Evolutionary conservation across 2,329 filamentous ascomycete species (phyloP).

Genomic region (Aspergillus sp.): DNA sequence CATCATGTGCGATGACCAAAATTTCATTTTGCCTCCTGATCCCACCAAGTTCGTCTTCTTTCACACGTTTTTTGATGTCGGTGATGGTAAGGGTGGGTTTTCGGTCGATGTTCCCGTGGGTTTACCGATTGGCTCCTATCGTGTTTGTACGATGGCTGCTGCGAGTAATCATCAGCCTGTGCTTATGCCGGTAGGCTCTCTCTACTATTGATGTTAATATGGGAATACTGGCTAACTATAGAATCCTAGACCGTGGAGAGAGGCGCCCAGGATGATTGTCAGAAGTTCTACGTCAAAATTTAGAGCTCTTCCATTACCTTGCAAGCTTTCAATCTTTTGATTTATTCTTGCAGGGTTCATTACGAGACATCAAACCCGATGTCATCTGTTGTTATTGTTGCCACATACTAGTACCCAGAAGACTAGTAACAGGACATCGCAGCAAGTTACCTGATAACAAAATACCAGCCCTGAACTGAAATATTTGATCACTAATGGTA

Average conservation of each 20-base stretch:
- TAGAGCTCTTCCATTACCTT: too few relatives aligned
- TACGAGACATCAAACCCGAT: too few relatives aligned
- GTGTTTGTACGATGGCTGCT: constrained; percentile 7
- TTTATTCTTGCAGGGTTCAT: too few relatives aligned
- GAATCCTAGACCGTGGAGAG: background rate
- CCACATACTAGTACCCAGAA: too few relatives aligned
- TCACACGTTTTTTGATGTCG: background rate
- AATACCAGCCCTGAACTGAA: too few relatives aligned
- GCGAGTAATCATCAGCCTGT: constrained; percentile 10
- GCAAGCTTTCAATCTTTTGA: too few relatives aligned
- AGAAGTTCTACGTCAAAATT: background rate
- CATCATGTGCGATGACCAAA: background rate
- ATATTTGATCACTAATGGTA: too few relatives aligned
- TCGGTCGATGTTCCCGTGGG: background rate
- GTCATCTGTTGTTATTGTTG: too few relatives aligned
- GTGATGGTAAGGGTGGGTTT: background rate
- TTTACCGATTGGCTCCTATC: background rate
- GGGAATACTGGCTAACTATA: background rate
- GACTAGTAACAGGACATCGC: too few relatives aligned
- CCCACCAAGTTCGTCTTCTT: constrained; percentile 1
- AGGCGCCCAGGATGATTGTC: constrained; percentile 7
- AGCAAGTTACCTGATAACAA: too few relatives aligned
- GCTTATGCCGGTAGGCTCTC: constrained; percentile 6
- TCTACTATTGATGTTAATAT: background rate
- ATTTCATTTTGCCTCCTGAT: background rate